Conservation (phyloP, 1,284 basidiomycete genomes). For the Ustilago lituana region DNA sequence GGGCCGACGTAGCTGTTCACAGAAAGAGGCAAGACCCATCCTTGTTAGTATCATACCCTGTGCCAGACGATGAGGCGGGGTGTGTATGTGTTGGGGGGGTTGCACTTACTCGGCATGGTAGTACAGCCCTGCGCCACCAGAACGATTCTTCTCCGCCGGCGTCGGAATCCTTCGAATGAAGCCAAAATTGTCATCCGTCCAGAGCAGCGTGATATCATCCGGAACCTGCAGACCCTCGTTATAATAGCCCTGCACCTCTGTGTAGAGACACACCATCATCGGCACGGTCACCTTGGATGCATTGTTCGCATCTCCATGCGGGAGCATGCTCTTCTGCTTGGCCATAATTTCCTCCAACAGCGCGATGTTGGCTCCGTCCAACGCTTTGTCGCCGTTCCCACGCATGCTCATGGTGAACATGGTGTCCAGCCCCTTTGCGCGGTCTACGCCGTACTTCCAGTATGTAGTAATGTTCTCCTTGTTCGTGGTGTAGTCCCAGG, state of each 20-base stretch:
- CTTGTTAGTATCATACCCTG: too few species aligned
- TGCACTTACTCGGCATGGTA: slow-evolving; percentile 74
- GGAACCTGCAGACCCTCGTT: slow-evolving; percentile 71
- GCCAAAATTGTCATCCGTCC: slow-evolving; percentile 67
- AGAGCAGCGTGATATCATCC: slow-evolving; percentile 69
- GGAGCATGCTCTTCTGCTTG: slow-evolving; percentile 75
- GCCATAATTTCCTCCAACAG: slow-evolving; percentile 69
- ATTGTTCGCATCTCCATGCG: slow-evolving; percentile 58
- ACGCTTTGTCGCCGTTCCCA: slow-evolving; percentile 71
- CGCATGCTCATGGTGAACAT: slow-evolving; percentile 77
- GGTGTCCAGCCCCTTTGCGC: slow-evolving; percentile 73
- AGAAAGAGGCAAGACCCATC: too few species aligned
- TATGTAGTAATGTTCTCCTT: slow-evolving; percentile 72
- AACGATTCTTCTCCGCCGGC: slow-evolving; percentile 71
- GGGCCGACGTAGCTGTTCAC: slow-evolving; percentile 67
- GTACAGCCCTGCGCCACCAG: slow-evolving; percentile 76
- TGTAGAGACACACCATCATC: slow-evolving; percentile 75
- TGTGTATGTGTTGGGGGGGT: too few species aligned
- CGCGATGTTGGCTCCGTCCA: slow-evolving; percentile 25
- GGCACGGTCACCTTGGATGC: slow-evolving; percentile 72
- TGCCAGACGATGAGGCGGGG: too few species aligned
- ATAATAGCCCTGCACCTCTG: slow-evolving; percentile 77
- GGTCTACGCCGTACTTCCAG: slow-evolving; percentile 73
- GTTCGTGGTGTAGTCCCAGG: slow-evolving; percentile 75
- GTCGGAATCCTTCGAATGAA: slow-evolving; percentile 68